phyloP scores from a whole-genome alignment of 768 basidiomycete species.

The Termitomyces sp. region DNA sequence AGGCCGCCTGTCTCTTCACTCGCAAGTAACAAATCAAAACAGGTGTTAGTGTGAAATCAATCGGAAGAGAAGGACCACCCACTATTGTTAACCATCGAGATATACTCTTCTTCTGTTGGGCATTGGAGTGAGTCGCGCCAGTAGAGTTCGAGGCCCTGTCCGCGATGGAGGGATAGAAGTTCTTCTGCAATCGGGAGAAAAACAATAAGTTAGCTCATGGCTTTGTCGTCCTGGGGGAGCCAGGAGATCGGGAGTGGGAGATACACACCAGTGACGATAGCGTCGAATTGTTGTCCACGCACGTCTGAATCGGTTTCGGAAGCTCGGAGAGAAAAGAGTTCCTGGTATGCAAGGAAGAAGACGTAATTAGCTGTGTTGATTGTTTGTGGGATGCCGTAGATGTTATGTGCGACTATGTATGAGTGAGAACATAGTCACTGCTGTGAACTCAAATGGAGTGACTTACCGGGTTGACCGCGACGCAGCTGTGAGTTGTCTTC shows the following conservation, averaged over 20 bases:
- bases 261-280: slow-evolving; percentile 69
- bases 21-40: background rate
- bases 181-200: slow-evolving; percentile 38
- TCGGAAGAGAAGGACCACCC: slow-evolving; percentile 9
- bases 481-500: slow-evolving; percentile 88
- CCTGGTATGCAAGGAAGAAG: slow-evolving; percentile 90
- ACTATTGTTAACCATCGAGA: slow-evolving; percentile 97
- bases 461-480: slow-evolving; percentile 75
- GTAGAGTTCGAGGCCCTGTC: slow-evolving; percentile 91
- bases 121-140: slow-evolving; percentile 92
- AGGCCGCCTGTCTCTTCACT: slow-evolving; percentile 88
- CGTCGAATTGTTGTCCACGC: slow-evolving; percentile 50
- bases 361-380: slow-evolving; percentile 98
- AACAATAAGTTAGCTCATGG: background rate
- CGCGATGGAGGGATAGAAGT: slow-evolving; percentile 82
- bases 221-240: background rate
- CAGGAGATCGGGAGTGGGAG: background rate
- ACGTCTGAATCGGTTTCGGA: slow-evolving; percentile 2
- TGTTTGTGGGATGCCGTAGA: slow-evolving; percentile 94
- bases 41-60: background rate
- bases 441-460: too few relatives aligned
- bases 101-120: slow-evolving; percentile 92
- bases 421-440: too few relatives aligned
- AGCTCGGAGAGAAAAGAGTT: slow-evolving; percentile 60
- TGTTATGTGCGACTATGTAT: slow-evolving; percentile 79